Evolutionary conservation across 495 filamentous ascomycete species (phyloP).

Genomic region (Xylaria venustula): DNA sequence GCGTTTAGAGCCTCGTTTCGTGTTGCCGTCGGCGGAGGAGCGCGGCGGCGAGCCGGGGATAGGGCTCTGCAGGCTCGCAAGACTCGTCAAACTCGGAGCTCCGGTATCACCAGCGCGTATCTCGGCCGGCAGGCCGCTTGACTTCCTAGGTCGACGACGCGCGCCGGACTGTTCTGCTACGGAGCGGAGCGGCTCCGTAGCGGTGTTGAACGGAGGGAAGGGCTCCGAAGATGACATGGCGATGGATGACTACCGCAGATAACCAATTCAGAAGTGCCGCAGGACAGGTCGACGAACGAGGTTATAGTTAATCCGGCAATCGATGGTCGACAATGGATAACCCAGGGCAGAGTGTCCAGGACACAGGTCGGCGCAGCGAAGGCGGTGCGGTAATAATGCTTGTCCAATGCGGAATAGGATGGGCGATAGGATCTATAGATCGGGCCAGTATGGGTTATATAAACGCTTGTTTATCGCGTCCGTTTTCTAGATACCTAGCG

Average conservation of each 20-base stretch:
- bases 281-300: neutral
- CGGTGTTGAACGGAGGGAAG: slow-evolving; percentile 45
- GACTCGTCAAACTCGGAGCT: slow-evolving; percentile 43
- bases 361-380: no score
- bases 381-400: neutral
- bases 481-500: no score
- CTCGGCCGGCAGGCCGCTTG: slow-evolving; percentile 43
- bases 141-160: slow-evolving; percentile 49
- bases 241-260: slow-evolving; percentile 7
- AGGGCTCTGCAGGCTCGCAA: slow-evolving; percentile 33
- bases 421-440: neutral
- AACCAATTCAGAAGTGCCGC: neutral
- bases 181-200: slow-evolving; percentile 40
- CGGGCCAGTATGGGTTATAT: no score
- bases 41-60: slow-evolving; percentile 7
- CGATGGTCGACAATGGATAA: neutral
- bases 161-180: slow-evolving; percentile 26
- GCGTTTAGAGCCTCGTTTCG: slow-evolving; percentile 49
- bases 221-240: slow-evolving; percentile 41
- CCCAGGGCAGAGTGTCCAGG: neutral
- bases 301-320: neutral
- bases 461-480: no score
- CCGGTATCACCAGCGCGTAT: slow-evolving; percentile 50
- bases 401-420: neutral
- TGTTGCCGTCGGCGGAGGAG: slow-evolving; percentile 18